These are phyloP conservation scores for Excoecaria agallocha DNA, from an alignment of 345 rosid genomes.

Conservation along the genomic window DNA sequence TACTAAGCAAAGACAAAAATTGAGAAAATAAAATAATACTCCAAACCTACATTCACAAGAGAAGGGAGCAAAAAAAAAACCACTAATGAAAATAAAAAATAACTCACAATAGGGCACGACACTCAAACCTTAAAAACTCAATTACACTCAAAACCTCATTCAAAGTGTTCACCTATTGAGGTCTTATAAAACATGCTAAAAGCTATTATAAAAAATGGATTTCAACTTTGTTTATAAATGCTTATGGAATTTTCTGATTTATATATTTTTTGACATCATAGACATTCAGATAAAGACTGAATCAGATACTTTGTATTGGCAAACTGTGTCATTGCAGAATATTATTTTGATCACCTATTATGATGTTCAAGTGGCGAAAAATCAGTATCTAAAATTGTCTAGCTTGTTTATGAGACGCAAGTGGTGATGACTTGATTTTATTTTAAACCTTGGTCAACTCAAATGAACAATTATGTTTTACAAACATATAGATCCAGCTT, in stretches of 20 bases:
- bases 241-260: not conserved
- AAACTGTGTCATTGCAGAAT: not conserved
- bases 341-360: not conserved
- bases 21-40: no score
- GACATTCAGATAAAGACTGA: not conserved
- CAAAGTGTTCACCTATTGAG: no score
- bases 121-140: no score
- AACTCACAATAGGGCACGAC: no score
- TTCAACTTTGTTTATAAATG: not conserved
- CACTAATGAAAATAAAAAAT: no score
- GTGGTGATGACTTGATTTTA: not conserved
- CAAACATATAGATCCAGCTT: not conserved
- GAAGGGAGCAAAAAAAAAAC: no score
- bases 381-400: not conserved
- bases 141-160: no score
- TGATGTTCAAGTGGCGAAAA: not conserved
- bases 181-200: not conserved
- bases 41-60: no score
- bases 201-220: not conserved
- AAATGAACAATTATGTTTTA: not conserved
- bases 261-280: not conserved
- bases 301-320: not conserved
- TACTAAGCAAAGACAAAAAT: no score
- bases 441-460: not conserved
- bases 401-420: no score